Percentiles rank a stretch among this genome's conserved stretches.
Evolutionary conservation across 331 rosid species (phyloP).

Genomic region (Quercus tomentella): DNA sequence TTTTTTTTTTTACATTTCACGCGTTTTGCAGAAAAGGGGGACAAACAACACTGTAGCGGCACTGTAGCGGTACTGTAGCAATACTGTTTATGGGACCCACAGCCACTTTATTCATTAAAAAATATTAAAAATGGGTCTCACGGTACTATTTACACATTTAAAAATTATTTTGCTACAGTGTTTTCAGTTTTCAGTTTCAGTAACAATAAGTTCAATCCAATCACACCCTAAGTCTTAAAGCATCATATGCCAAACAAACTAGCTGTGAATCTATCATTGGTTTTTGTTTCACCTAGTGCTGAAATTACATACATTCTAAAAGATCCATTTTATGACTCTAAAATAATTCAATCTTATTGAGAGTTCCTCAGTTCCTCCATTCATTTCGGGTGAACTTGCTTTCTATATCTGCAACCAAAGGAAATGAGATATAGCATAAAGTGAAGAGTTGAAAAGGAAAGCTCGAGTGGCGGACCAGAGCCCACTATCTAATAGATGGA

Average conservation of each 20-base stretch:
- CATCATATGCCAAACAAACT: background rate
- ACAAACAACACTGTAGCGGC: too few relatives aligned
- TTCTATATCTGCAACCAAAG: background rate
- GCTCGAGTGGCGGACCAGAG: constrained; percentile 30
- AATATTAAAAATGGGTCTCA: too few relatives aligned
- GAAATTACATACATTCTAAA: background rate
- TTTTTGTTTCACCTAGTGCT: background rate
- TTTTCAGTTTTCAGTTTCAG: too few relatives aligned
- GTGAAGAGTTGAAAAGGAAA: background rate
- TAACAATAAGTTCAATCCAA: too few relatives aligned
- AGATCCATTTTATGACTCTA: background rate
- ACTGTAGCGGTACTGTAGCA: too few relatives aligned
- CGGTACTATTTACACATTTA: too few relatives aligned
- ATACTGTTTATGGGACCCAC: too few relatives aligned
- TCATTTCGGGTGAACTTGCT: background rate
- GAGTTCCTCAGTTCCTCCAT: background rate
- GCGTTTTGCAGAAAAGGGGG: too few relatives aligned
- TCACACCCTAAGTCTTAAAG: background rate
- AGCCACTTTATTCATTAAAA: too few relatives aligned
- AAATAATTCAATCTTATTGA: background rate
- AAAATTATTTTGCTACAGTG: too few relatives aligned
- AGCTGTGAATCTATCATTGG: background rate
- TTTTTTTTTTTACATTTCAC: too few relatives aligned
- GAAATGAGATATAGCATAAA: background rate
- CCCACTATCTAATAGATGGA: constrained; percentile 26